Evolutionary conservation across 371 early-diverging fungal genomes (phyloP), one percentile per base, ranked within the genome.

Genomic region (Actinomortierella ambigua): DNA sequence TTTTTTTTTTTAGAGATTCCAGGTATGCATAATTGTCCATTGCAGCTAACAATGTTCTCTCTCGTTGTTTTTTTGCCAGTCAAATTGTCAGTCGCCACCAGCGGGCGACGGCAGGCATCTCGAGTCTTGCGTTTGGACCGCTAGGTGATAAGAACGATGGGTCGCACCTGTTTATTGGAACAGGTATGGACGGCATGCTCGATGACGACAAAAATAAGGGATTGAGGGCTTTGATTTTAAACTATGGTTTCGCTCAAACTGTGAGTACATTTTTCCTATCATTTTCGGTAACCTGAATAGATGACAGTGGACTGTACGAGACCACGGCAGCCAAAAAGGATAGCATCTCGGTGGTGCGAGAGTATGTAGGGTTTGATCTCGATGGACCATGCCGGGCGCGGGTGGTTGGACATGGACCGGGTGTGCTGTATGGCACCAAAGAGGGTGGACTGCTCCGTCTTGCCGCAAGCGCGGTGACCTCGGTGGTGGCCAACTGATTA

Each of bases 351-450:
- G 48, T 73, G 13, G 41, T 56, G 20, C 61, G 73, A 5, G 77
- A 77, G 49, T 77, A 68, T 57, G 69, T 68, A 17, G 77, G 77
- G 14, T 77, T 55, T 49, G 77, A 77, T 49, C 51, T 77, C 20
- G 77, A 77, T 57, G 73, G 73, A 3, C 66, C 73, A 23, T 62
- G 60, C 18, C 68, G 58, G 27, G 69, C 60, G 24, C 52, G 73
- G 13, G 49, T 56, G 27, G 55, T 71, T 28, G 63, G 53, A 18
- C 57, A 57, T 24, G 77, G 77, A 4, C 68, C 62, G n/a, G 65
- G 50, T 7, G 17, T 71, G 41, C 44, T 65, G 15, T 50, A 65
- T 1, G 22, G 51, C 23, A 55, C 71, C 26, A 71, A 71, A 17
- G 71, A 71, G 20, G 71, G 71, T 17, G 71, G 71, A 0, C 22